Conservation (phyloP, 805 yeast species). For the Metahyphopichia silvanorum region DNA sequence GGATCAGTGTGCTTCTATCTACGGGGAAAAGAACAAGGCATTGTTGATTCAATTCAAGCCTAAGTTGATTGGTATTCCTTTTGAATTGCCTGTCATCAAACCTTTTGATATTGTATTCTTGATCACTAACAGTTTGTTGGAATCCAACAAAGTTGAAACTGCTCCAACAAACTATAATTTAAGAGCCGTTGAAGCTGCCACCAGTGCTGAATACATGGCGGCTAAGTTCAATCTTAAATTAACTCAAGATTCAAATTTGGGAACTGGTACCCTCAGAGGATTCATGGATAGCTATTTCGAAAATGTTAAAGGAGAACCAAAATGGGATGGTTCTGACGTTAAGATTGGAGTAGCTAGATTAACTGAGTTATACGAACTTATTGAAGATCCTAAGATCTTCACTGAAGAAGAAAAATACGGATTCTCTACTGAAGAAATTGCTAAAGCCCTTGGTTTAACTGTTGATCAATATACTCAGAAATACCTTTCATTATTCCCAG, state of each 20-base stretch:
- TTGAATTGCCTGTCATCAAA: slow-evolving; percentile 47
- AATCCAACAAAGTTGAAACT: slow-evolving; percentile 64
- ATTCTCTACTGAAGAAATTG: slow-evolving; percentile 47
- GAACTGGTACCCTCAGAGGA: slow-evolving; percentile 62
- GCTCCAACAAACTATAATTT: slow-evolving; percentile 69
- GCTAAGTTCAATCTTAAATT: slow-evolving; percentile 40
- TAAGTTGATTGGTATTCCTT: slow-evolving; percentile 49
- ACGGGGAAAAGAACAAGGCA: slow-evolving; percentile 57
- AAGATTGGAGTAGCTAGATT: slow-evolving; percentile 40
- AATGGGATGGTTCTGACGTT: slow-evolving; percentile 47
- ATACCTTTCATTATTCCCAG: slow-evolving; percentile 53
- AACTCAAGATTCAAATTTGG: slow-evolving; percentile 47
- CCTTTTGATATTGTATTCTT: slow-evolving; percentile 48
- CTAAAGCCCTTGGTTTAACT: slow-evolving; percentile 39
- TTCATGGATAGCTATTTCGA: slow-evolving; percentile 51
- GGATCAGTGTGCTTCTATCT: slow-evolving; percentile 74
- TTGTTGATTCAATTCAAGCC: slow-evolving; percentile 62
- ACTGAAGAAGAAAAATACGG: slow-evolving; percentile 38
- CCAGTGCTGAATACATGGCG: slow-evolving; percentile 63
- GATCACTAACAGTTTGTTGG: slow-evolving; percentile 60
- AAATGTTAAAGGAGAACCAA: slow-evolving; percentile 19
- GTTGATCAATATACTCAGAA: slow-evolving; percentile 39
- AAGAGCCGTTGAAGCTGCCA: slow-evolving; percentile 67
- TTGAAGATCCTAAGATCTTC: slow-evolving; percentile 36
- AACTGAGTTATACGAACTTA: slow-evolving; percentile 36